Evolutionary conservation across 2,329 filamentous ascomycete species (phyloP).

Genomic region (Aspergillus novofumigatus): DNA sequence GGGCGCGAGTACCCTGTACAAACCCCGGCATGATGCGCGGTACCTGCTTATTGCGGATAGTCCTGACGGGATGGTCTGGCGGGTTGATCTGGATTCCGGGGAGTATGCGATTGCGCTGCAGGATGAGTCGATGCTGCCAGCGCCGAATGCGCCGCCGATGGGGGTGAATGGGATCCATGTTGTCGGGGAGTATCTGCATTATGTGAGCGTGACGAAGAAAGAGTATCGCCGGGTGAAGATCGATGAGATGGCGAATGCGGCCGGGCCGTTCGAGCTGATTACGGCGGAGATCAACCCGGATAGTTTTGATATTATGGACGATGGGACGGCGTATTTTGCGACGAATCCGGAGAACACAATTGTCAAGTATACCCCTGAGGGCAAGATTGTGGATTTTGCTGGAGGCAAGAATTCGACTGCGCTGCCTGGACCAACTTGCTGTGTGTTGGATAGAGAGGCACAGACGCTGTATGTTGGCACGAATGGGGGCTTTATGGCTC

Average conservation of each 20-base stretch:
- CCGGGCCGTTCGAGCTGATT: constrained; percentile 18
- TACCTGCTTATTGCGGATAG: not conserved
- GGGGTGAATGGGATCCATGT: constrained; percentile 18
- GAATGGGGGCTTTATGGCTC: constrained; percentile 20
- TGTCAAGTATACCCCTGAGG: constrained; percentile 17
- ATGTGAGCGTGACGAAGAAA: constrained; percentile 20
- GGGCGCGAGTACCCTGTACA: not conserved
- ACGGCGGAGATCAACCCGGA: constrained; percentile 21
- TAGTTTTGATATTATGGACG: constrained; percentile 16
- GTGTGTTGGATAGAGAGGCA: constrained; percentile 9
- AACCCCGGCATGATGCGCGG: not conserved
- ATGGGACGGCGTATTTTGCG: constrained; percentile 19
- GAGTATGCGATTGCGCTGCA: constrained; percentile 17
- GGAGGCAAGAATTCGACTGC: constrained; percentile 19
- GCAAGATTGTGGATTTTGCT: constrained; percentile 18
- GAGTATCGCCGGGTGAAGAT: constrained; percentile 20
- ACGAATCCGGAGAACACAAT: constrained; percentile 23
- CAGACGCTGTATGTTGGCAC: constrained; percentile 22
- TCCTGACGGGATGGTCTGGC: constrained; percentile 16
- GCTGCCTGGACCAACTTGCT: constrained; percentile 19
- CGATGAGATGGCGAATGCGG: constrained; percentile 10
- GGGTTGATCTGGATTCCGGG: constrained; percentile 14
- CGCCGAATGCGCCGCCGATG: constrained; percentile 15
- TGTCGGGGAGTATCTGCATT: constrained; percentile 18
- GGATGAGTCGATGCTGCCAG: constrained; percentile 19